Conservation (phyloP, 1,284 basidiomycete species). For the Ceratobasidium sp. region DNA sequence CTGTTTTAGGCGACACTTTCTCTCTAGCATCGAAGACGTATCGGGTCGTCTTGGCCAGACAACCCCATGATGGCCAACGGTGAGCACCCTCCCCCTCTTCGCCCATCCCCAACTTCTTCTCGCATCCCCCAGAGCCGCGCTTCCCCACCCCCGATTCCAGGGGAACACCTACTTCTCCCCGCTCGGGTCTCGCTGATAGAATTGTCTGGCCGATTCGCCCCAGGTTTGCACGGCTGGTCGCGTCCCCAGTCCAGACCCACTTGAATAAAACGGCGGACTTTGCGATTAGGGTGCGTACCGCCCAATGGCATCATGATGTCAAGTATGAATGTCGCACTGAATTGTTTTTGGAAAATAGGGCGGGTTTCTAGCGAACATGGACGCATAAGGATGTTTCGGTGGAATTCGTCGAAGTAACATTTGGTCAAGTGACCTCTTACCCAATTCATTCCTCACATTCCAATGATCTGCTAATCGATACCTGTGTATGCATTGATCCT, state of each 20-base stretch:
- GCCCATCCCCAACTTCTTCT: too few relatives aligned
- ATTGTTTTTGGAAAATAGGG: not conserved
- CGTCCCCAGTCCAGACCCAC: conserved; percentile 19
- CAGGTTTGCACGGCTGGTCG: conserved; percentile 30
- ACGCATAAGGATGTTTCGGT: conserved; percentile 8
- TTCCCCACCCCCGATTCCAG: conserved; percentile 1
- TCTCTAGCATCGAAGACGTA: conserved; percentile 29
- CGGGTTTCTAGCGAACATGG: conserved; percentile 19
- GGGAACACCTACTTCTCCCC: not conserved
- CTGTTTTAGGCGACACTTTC: conserved; percentile 7
- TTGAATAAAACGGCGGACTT: conserved; percentile 25
- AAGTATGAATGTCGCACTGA: not conserved
- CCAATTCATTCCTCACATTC: not conserved
- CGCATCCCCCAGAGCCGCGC: not conserved
- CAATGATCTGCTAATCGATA: not conserved
- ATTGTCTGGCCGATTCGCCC: not conserved
- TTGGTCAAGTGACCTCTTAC: not conserved
- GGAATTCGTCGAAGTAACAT: too few relatives aligned
- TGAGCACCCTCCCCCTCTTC: not conserved
- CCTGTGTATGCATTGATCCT: conserved; percentile 10
- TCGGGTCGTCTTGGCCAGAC: conserved; percentile 25
- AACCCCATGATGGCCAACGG: conserved; percentile 35
- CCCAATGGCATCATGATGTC: not conserved
- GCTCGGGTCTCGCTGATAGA: not conserved
- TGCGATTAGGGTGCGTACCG: conserved; percentile 15